Percentiles rank a stretch among this genome's conserved stretches.
These are phyloP conservation scores for Citrus hindsii DNA, from an alignment of 345 rosid genomes.

Conservation along the genomic window DNA sequence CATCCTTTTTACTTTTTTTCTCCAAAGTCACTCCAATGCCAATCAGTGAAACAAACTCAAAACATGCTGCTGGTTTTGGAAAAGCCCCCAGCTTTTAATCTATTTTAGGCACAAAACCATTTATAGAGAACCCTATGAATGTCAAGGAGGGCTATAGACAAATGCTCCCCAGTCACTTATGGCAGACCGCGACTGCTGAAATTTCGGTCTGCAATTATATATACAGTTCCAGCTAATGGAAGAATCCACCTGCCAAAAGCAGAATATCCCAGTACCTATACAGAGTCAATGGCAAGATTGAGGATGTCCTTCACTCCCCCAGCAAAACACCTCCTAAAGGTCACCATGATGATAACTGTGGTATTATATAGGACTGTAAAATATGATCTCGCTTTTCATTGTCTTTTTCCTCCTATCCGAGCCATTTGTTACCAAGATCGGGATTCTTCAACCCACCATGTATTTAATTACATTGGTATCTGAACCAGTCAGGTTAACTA, in stretches of 20 bases:
- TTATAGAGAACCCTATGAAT: constrained; percentile 9
- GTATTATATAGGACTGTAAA: constrained; percentile 14
- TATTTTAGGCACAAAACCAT: constrained; percentile 12
- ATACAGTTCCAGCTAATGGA: constrained; percentile 33
- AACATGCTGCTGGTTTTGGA: constrained; percentile 6
- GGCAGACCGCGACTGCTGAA: constrained; percentile 2
- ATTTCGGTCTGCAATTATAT: constrained; percentile 28
- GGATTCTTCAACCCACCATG: constrained; percentile 33
- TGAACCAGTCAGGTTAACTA: constrained; percentile 24
- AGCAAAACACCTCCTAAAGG: constrained; percentile 19
- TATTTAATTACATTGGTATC: constrained; percentile 35
- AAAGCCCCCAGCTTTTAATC: constrained; percentile 10
- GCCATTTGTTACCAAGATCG: constrained; percentile 19
- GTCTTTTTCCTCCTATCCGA: constrained; percentile 16
- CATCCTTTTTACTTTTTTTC: neutral
- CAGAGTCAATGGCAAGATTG: constrained; percentile 31
- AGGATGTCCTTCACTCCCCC: constrained; percentile 20
- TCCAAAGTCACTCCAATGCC: constrained; percentile 16
- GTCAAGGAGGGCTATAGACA: constrained; percentile 19
- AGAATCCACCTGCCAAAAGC: constrained; percentile 21
- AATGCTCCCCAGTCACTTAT: constrained; percentile 21
- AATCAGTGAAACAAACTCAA: constrained; percentile 4
- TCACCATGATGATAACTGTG: constrained; percentile 24
- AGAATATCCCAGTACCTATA: constrained; percentile 17
- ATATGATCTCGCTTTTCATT: constrained; percentile 1